Conservation (phyloP, 169 alveolate species). For the Plasmodium gallinaceum region DNA sequence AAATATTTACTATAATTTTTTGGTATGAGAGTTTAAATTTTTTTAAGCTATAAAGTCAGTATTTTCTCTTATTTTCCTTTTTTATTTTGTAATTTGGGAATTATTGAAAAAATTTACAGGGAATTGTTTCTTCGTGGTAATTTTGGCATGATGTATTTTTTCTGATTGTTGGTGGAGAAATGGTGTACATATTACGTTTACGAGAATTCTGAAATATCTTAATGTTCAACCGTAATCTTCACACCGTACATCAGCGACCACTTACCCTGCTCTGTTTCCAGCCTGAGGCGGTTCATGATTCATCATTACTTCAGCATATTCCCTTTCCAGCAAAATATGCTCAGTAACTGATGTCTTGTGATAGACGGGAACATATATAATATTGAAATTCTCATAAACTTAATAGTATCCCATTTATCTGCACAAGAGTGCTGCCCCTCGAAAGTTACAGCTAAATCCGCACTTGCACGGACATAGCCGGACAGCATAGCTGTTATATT, state of each 20-base stretch:
- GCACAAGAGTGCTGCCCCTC: conserved; percentile 34
- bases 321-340: conserved; percentile 46
- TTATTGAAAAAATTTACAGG: too few species aligned
- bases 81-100: too few species aligned
- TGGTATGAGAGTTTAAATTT: too few species aligned
- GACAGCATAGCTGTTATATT: neutral
- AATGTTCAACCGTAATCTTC: conserved; percentile 63
- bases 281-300: conserved; percentile 75
- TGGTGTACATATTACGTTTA: conserved; percentile 58
- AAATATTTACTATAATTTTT: too few species aligned
- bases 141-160: too few species aligned
- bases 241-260: conserved; percentile 76
- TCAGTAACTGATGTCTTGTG: conserved; percentile 72
- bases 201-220: conserved; percentile 19
- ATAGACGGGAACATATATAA: conserved; percentile 46
- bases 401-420: conserved; percentile 54
- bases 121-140: too few species aligned
- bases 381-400: conserved; percentile 16
- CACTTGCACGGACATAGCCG: conserved; percentile 42
- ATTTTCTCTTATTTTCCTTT: too few species aligned
- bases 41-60: too few species aligned
- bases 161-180: neutral
- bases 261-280: conserved; percentile 79
- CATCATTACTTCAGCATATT: conserved; percentile 67
- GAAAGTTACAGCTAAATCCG: conserved; percentile 45